Base-by-base conservation (phyloP, 2,329 filamentous ascomycete genomes). In the Myrmaecium sp. region DNA sequence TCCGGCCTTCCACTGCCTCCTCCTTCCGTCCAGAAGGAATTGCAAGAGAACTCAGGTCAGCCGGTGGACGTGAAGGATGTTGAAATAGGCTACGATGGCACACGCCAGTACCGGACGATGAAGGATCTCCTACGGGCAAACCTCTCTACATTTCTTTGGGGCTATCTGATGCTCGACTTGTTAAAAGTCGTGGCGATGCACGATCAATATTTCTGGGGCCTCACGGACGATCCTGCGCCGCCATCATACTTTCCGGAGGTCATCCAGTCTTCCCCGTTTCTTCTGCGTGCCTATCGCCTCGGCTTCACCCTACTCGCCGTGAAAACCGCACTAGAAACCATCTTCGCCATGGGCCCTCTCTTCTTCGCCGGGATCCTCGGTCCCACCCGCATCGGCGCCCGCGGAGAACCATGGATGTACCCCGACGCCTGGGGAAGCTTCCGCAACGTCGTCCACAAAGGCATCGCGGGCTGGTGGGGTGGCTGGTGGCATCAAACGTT, bases 401-500 rank as follows among this genome's bases (percentile, higher is more conserved):
- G 70, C 6, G 62, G 60, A 24, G 65, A 66, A 40, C 41, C 66
- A 2, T 76, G 68, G 66, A 56, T 73, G 33, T 75, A 75, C 40
- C 58, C 66, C 0, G 57, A 63, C n/a, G 49, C 53, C 8, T 76
- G 65, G 51, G 69, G 69, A 1, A 43, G 54, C 2, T 60, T 62
- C 34, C 20, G 40, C 0, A 51, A 58, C 14, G 58, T 84, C 2
- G 51, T 74, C 7, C 68, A 82, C 33, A 60, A 69, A 31, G 84
- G 86, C 0, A 58, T 94, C 2, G 63, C 67, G 1, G 84, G 83
- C 1, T 77, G 75, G 52, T 95, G 86, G 86, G 74, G 78, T 23
- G 62, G 60, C 13, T 86, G 72, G 64, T 94, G 86, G 86, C 86
- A 95, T 49, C 84, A 94, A 51, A 74, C 75, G 3, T 91, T 93